Evolutionary conservation across 2,329 filamentous ascomycete species (phyloP).

Genomic region (Leptographium procerum): DNA sequence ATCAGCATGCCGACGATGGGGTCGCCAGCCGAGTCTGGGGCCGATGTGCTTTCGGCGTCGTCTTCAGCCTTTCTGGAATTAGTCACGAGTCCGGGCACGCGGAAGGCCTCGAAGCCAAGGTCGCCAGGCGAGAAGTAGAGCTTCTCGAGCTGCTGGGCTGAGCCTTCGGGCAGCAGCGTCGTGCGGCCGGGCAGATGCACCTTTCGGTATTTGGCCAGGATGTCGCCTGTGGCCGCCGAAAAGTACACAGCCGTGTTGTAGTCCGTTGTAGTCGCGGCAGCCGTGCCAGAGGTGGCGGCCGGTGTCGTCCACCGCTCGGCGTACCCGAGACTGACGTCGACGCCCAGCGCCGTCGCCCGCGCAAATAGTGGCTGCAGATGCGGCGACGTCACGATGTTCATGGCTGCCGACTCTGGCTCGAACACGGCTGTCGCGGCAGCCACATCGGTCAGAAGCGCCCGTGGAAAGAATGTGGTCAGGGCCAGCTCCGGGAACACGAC

Average conservation of each 20-base stretch:
- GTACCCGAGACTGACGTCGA: constrained; percentile 42
- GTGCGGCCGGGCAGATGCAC: constrained; percentile 41
- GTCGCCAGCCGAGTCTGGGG: constrained; percentile 23
- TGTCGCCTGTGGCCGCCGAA: constrained; percentile 26
- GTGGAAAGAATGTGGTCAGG: constrained; percentile 46
- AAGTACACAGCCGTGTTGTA: constrained; percentile 43
- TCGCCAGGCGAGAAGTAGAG: constrained; percentile 41
- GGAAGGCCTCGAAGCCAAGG: constrained; percentile 41
- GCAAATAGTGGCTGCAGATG: constrained; percentile 37
- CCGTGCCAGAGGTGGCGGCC: constrained; percentile 16
- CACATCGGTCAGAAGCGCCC: constrained; percentile 33
- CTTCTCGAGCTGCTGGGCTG: constrained; percentile 44
- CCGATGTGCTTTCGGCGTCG: background rate
- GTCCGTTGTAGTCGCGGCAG: constrained; percentile 20
- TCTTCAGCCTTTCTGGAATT: constrained; percentile 23
- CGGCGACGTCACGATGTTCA: constrained; percentile 21
- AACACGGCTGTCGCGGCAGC: constrained; percentile 35
- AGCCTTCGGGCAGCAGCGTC: constrained; percentile 36
- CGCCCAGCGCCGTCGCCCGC: constrained; percentile 29
- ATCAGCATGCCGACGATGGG: constrained; percentile 42
- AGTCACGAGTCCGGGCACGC: constrained; percentile 32
- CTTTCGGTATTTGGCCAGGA: constrained; percentile 43
- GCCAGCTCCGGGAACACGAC: constrained; percentile 44
- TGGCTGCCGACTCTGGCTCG: constrained; percentile 27
- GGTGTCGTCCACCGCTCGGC: constrained; percentile 30